phyloP scores from a whole-genome alignment of 495 filamentous ascomycete genomes.

The Penicillium pulvis region DNA sequence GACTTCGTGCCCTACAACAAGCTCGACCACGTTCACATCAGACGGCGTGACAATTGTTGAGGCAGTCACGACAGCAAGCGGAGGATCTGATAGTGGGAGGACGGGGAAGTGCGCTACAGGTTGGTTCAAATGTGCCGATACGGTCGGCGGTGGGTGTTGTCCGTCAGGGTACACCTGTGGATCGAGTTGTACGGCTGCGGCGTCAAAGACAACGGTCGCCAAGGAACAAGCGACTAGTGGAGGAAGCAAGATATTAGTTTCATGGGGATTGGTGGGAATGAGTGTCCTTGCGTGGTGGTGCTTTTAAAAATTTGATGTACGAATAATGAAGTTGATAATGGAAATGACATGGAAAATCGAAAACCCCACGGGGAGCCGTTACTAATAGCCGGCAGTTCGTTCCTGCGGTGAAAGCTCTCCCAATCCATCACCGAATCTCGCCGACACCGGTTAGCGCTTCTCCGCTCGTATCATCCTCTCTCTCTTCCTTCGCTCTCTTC shows the following conservation, averaged over 20 bases:
- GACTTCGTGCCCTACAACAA: slow-evolving; percentile 63
- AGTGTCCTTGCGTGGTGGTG: neutral
- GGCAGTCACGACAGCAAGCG: slow-evolving; percentile 46
- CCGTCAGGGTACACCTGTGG: slow-evolving; percentile 75
- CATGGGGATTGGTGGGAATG: neutral
- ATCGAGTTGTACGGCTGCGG: slow-evolving; percentile 64
- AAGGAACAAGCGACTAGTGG: slow-evolving; percentile 49
- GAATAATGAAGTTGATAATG: neutral
- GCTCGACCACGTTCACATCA: slow-evolving; percentile 61
- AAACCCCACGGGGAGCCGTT: slow-evolving; percentile 14
- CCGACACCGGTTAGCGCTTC: slow-evolving; percentile 27
- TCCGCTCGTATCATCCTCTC: slow-evolving; percentile 14
- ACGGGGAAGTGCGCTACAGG: slow-evolving; percentile 65
- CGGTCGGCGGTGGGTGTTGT: slow-evolving; percentile 74
- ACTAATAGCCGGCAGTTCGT: slow-evolving; percentile 21
- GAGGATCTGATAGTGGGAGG: slow-evolving; percentile 24
- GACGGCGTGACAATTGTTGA: slow-evolving; percentile 69
- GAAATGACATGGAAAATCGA: slow-evolving; percentile 5
- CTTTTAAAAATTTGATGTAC: neutral
- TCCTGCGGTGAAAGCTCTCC: slow-evolving; percentile 18
- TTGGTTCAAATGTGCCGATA: slow-evolving; percentile 74
- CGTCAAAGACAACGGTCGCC: slow-evolving; percentile 54
- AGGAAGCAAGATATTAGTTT: slow-evolving; percentile 2
- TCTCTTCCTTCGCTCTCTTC: slow-evolving; percentile 16
- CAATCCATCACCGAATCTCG: slow-evolving; percentile 25